Percentiles rank a stretch among this genome's conserved stretches.
Conservation (phyloP, 257 asterid genomes). For the Cordia subcordata region DNA sequence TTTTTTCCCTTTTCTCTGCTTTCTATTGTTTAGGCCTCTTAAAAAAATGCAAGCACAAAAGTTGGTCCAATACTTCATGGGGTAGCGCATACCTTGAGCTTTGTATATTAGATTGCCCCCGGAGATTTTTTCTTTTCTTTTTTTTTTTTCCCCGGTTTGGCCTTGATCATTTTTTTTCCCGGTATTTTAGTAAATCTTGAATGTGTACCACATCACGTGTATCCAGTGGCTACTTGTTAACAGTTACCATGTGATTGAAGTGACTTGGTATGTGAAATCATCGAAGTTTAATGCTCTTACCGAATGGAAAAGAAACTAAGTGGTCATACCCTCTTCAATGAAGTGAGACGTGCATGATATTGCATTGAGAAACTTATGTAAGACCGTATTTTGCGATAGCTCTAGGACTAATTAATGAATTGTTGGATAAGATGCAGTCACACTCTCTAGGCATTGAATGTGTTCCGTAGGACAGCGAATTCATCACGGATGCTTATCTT, state of each 20-base stretch:
- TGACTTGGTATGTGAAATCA: neutral
- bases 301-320: neutral
- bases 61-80: too few species aligned
- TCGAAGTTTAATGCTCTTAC: neutral
- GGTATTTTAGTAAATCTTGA: neutral
- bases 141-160: too few species aligned
- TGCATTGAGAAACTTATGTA: slow-evolving; percentile 1
- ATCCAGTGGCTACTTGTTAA: neutral
- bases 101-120: neutral
- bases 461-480: neutral
- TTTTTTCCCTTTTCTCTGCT: too few species aligned
- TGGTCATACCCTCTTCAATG: neutral
- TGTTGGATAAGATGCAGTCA: too few species aligned
- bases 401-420: too few species aligned
- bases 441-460: neutral
- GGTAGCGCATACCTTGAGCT: neutral
- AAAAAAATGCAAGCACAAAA: too few species aligned
- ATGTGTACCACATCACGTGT: neutral
- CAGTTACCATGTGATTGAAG: neutral
- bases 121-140: neutral
- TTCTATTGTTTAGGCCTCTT: too few species aligned
- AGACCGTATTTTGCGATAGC: neutral
- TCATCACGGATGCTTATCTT: neutral
- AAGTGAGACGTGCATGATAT: neutral
- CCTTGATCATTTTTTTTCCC: too few species aligned